These are phyloP conservation scores for Metschnikowia hibisci DNA, from an alignment of 805 yeast genomes.

Conservation along the genomic window DNA sequence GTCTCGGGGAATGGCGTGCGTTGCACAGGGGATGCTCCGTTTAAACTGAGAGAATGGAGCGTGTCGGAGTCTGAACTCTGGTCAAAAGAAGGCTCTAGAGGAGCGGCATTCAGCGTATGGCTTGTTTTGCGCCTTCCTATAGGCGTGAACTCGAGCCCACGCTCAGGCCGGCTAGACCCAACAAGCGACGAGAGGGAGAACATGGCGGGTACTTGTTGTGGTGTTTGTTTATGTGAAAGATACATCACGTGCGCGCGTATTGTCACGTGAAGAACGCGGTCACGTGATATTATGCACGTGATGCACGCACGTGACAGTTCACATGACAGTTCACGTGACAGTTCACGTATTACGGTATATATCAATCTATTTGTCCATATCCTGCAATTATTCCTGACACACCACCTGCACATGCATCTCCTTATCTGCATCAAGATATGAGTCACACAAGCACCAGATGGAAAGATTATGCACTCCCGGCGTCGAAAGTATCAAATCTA, in stretches of 20 bases:
- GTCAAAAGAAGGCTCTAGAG: slow-evolving; percentile 14
- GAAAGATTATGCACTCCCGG: slow-evolving; percentile 61
- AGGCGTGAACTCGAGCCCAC: slow-evolving; percentile 24
- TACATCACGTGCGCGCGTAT: background rate
- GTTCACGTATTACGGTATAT: background rate
- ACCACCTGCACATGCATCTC: slow-evolving; percentile 48
- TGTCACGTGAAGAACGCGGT: background rate
- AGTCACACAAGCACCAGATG: slow-evolving; percentile 86
- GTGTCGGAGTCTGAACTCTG: slow-evolving; percentile 10
- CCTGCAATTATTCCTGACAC: background rate
- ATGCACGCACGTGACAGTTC: background rate
- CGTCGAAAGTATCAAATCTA: slow-evolving; percentile 56
- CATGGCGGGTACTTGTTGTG: slow-evolving; percentile 7
- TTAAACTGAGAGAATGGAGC: slow-evolving; percentile 1
- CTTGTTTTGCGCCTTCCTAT: slow-evolving; percentile 19
- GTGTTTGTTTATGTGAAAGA: slow-evolving; percentile 4
- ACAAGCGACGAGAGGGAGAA: slow-evolving; percentile 18
- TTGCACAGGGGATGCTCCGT: background rate
- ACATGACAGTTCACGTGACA: background rate
- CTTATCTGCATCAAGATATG: slow-evolving; percentile 89
- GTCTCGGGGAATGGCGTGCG: slow-evolving; percentile 6
- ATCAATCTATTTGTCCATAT: background rate
- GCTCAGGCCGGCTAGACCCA: slow-evolving; percentile 16
- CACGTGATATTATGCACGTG: background rate
- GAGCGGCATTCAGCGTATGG: background rate